Conservation (phyloP, 2,329 filamentous ascomycete species). For the Diaporthe eres region DNA sequence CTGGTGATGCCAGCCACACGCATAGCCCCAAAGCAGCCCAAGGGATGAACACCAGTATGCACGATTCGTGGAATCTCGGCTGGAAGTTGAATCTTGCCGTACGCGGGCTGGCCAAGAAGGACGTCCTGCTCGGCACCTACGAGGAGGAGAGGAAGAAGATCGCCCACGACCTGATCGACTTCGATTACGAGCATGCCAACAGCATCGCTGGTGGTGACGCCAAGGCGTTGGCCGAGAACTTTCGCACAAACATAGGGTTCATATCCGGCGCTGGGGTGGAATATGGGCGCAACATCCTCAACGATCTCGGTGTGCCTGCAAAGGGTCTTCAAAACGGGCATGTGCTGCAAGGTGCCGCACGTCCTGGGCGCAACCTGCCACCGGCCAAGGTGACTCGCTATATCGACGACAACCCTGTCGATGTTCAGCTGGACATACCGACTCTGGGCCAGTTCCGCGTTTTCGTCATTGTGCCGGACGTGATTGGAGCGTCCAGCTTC, state of each 20-base stretch:
- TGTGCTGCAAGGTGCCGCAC: conserved; percentile 43
- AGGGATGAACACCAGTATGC: conserved; percentile 74
- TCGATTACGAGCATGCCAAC: conserved; percentile 71
- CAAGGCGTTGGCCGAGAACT: conserved; percentile 75
- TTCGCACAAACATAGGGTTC: conserved; percentile 79
- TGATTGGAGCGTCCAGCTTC: conserved; percentile 32
- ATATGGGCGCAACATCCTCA: conserved; percentile 34
- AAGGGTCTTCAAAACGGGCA: conserved; percentile 28
- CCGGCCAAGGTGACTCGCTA: conserved; percentile 65
- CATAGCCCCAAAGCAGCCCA: conserved; percentile 81
- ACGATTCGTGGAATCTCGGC: conserved; percentile 73
- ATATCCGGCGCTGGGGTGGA: conserved; percentile 80
- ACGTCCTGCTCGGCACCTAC: conserved; percentile 70
- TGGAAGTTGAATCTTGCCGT: conserved; percentile 67
- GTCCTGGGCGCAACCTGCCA: conserved; percentile 54
- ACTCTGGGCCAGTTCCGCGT: conserved; percentile 67
- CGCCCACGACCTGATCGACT: conserved; percentile 71
- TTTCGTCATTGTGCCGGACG: conserved; percentile 57
- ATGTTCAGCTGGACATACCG: conserved; percentile 68
- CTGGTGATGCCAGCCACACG: conserved; percentile 79
- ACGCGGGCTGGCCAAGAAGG: conserved; percentile 68
- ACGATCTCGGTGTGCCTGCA: not conserved
- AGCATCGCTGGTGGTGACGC: conserved; percentile 74
- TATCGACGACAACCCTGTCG: conserved; percentile 67
- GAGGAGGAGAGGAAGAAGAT: conserved; percentile 74